Evolutionary conservation across 2,329 filamentous ascomycete genomes (phyloP).

Genomic region (Pseudogymnoascus sp.): DNA sequence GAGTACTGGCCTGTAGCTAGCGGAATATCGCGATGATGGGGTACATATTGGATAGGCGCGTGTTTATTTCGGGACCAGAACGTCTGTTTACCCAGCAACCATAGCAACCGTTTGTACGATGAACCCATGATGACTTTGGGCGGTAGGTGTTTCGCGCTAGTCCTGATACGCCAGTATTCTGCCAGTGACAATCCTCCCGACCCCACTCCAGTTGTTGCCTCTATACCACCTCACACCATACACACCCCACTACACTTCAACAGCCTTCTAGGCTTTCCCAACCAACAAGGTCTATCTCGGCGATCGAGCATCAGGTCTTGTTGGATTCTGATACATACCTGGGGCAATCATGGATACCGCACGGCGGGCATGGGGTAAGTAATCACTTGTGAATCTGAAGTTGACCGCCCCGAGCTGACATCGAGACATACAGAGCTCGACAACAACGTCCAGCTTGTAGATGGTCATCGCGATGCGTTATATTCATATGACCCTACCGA

Average conservation of each 20-base stretch:
- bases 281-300: neutral
- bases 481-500: constrained; percentile 70
- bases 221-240: neutral
- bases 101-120: neutral
- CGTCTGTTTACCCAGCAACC: constrained; percentile 8
- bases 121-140: constrained; percentile 5
- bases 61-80: constrained; percentile 6
- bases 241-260: neutral
- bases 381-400: constrained; percentile 15
- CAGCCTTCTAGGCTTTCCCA: neutral
- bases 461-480: constrained; percentile 81
- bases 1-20: neutral
- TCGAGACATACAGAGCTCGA: constrained; percentile 63
- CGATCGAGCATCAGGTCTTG: neutral
- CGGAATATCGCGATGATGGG: constrained; percentile 5
- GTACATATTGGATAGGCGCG: constrained; percentile 6
- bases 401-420: constrained; percentile 19
- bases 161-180: neutral
- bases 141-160: constrained; percentile 7
- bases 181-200: neutral
- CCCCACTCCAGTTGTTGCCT: neutral
- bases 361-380: constrained; percentile 54
- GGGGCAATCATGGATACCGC: constrained; percentile 43
- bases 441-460: constrained; percentile 76
- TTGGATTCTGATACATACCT: neutral